phyloP scores from a whole-genome alignment of 495 filamentous ascomycete genomes.

The Aspergillus bertholletiae region DNA sequence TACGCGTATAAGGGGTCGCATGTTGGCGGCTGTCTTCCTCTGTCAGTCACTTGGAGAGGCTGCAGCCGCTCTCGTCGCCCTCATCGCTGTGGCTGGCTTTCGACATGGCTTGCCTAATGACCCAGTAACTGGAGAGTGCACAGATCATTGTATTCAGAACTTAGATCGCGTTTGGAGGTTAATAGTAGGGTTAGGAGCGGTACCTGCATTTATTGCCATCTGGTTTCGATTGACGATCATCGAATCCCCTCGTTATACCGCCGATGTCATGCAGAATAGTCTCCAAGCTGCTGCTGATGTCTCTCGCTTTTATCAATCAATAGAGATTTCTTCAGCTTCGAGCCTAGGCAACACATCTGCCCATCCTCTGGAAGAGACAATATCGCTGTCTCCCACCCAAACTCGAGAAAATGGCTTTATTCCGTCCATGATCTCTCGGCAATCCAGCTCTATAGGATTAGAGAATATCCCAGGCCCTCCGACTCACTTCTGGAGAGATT shows the following conservation, averaged over 20 bases:
- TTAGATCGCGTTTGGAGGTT: slow-evolving; percentile 87
- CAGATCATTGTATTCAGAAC: slow-evolving; percentile 61
- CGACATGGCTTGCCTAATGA: slow-evolving; percentile 59
- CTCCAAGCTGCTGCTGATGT: slow-evolving; percentile 65
- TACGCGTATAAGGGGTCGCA: slow-evolving; percentile 79
- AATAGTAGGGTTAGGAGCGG: slow-evolving; percentile 75
- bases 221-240: slow-evolving; percentile 90
- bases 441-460: too few species aligned
- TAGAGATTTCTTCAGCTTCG: too few species aligned
- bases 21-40: slow-evolving; percentile 86
- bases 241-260: slow-evolving; percentile 78
- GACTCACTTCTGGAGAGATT: too few species aligned
- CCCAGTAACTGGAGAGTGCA: slow-evolving; percentile 46
- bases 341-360: too few species aligned
- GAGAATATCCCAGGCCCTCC: too few species aligned
- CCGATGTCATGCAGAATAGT: slow-evolving; percentile 72
- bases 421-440: too few species aligned
- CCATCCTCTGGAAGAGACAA: too few species aligned
- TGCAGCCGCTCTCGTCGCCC: slow-evolving; percentile 62
- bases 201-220: slow-evolving; percentile 71
- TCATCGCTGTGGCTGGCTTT: slow-evolving; percentile 72
- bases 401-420: too few species aligned
- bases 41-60: slow-evolving; percentile 83
- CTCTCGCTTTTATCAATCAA: too few species aligned
- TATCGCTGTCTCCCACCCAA: too few species aligned